Percentiles rank a stretch among this genome's conserved stretches.
phyloP scores from a whole-genome alignment of 2,329 filamentous ascomycete genomes.

The Hawksworthiomyces lignivorus region DNA sequence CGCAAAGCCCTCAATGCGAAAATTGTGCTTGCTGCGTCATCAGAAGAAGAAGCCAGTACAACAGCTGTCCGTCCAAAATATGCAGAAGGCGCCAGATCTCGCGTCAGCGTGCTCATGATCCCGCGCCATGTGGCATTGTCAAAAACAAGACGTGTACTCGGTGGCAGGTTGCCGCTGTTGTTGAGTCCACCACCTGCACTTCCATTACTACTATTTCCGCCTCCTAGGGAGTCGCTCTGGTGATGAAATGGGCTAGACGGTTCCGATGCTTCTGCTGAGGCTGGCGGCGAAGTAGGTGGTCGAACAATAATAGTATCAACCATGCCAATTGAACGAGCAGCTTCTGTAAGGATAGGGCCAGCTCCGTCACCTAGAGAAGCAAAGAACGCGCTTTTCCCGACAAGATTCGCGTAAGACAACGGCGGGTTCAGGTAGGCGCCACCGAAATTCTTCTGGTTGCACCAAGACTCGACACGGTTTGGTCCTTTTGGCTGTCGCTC shows the following conservation, averaged over 20 bases:
- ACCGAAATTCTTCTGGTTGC: constrained; percentile 68
- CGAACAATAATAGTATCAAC: constrained; percentile 67
- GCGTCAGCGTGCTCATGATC: constrained; percentile 71
- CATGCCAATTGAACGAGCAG: constrained; percentile 69
- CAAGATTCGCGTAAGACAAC: constrained; percentile 51
- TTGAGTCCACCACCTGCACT: background rate
- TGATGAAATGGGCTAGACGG: constrained; percentile 40
- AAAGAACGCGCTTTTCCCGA: constrained; percentile 46
- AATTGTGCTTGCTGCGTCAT: constrained; percentile 70
- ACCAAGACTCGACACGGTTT: constrained; percentile 61
- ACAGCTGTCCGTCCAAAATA: constrained; percentile 70
- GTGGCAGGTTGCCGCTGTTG: constrained; percentile 29
- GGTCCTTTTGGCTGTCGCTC: constrained; percentile 60
- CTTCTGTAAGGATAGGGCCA: constrained; percentile 60
- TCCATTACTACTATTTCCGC: constrained; percentile 1
- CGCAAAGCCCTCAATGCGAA: constrained; percentile 71
- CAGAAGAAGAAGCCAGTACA: constrained; percentile 62
- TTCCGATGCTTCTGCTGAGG: constrained; percentile 38
- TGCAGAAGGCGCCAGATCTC: constrained; percentile 74
- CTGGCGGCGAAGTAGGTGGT: constrained; percentile 33
- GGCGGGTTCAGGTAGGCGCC: constrained; percentile 76
- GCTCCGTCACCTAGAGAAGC: constrained; percentile 39
- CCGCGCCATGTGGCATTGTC: constrained; percentile 84
- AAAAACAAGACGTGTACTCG: constrained; percentile 55
- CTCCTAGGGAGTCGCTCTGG: constrained; percentile 16